Percentiles rank a stretch among this genome's conserved stretches.
phyloP scores from a whole-genome alignment of 2,329 filamentous ascomycete genomes.

The Alternaria ethzedia region DNA sequence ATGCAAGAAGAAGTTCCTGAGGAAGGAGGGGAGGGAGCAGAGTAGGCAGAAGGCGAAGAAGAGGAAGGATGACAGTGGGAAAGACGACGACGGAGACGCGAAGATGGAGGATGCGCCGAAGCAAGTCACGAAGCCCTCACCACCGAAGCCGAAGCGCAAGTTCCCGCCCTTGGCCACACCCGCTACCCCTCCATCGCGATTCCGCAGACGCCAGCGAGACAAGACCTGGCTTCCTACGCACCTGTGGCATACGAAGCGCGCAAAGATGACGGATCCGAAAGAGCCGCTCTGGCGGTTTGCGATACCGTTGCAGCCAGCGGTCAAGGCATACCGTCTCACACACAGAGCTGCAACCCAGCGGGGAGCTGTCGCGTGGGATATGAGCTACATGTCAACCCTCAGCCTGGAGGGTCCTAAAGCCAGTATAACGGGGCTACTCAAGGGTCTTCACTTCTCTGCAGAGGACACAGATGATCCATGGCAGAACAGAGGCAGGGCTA shows the following conservation, averaged over 20 bases:
- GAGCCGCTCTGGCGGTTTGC: slow-evolving; percentile 90
- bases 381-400: slow-evolving; percentile 91
- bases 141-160: slow-evolving; percentile 67
- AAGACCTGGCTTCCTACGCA: slow-evolving; percentile 98
- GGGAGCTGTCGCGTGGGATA: slow-evolving; percentile 88
- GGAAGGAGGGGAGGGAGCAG: slow-evolving; percentile 77
- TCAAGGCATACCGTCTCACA: slow-evolving; percentile 87
- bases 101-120: slow-evolving; percentile 5
- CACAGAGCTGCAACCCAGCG: slow-evolving; percentile 78
- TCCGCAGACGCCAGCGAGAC: slow-evolving; percentile 80
- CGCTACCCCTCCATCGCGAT: slow-evolving; percentile 69
- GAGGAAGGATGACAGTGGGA: slow-evolving; percentile 50
- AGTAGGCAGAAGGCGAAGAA: slow-evolving; percentile 69
- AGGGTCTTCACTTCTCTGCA: slow-evolving; percentile 64
- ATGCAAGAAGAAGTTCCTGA: slow-evolving; percentile 57
- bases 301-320: slow-evolving; percentile 81
- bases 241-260: slow-evolving; percentile 89
- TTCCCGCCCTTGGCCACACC: slow-evolving; percentile 74
- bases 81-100: slow-evolving; percentile 9
- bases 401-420: slow-evolving; percentile 71
- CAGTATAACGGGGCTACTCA: slow-evolving; percentile 71
- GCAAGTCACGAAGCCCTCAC: slow-evolving; percentile 19
- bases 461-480: slow-evolving; percentile 62
- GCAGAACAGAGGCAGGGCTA: slow-evolving; percentile 59
- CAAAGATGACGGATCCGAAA: slow-evolving; percentile 81